Evolutionary conservation across 2,329 filamentous ascomycete genomes (phyloP), one percentile per base, ranked within the genome.

Genomic region (Sarocladiaceae sp.): DNA sequence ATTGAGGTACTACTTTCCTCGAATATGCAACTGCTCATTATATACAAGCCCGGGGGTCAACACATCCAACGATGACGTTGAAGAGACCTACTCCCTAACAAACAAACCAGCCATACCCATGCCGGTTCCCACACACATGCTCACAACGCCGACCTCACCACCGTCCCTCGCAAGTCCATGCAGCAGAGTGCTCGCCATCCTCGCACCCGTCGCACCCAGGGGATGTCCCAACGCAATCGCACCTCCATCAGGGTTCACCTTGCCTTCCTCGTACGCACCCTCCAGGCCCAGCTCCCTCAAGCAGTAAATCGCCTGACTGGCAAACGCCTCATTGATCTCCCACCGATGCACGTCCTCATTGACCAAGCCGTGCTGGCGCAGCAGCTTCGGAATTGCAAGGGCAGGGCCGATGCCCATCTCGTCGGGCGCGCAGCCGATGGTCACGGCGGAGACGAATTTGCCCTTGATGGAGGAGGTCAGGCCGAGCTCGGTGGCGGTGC

Each of bases 321-420:
- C 80, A 63, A 83, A 83, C 6, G 80, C 80, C 75, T 96, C 90
- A 63, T 96, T 96, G 64, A 96, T 85, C 71, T 96, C 90, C 89
- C 89, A 96, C 9, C 93, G 70, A 27, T 83, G 76, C 0, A 97
- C 78, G 47, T 96, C 88, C 2, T 72, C 69, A 11, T 70, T 82
- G 33, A 66, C 59, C 12, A 96, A 61, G 1, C 82, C 87, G 2
- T 83, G 76, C 48, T 79, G 77, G 15, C 69, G 62, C n/a, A 96
- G 72, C 16, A 95, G 72, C 60, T 83, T 85, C 6, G 90, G 90
- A 43, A 96, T 91, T 0, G 88, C 90, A 21, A 95, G 59, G 0
- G 88, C 88, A 0, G 91, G 90, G 0, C 91, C 90, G 47, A 96
- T 73, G 31, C 91, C 90, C 91, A 97, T 96, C 73, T 95, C 89